Conservation (phyloP, 2,329 filamentous ascomycete genomes). For the Alternaria sp. region DNA sequence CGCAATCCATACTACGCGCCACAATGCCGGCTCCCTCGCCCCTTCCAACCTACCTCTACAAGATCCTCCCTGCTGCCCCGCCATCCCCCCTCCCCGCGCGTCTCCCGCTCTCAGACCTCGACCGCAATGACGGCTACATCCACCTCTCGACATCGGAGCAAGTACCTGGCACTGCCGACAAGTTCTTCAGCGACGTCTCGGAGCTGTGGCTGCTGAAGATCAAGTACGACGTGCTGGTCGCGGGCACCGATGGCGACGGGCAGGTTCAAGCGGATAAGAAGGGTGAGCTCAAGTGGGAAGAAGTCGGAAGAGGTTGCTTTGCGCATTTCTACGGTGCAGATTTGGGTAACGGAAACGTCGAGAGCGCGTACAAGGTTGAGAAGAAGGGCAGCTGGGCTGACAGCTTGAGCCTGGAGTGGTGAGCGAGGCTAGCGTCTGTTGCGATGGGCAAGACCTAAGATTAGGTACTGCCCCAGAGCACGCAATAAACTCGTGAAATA, state of each 20-base stretch:
- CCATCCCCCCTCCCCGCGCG: conserved; percentile 60
- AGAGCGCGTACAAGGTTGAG: conserved; percentile 55
- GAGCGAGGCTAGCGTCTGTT: conserved; percentile 16
- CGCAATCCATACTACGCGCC: not conserved
- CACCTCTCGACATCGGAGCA: conserved; percentile 66
- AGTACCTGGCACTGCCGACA: conserved; percentile 44
- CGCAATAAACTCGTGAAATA: not conserved
- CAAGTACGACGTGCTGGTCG: conserved; percentile 53
- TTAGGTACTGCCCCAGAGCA: not conserved
- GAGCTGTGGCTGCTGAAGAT: conserved; percentile 63
- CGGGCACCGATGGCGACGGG: conserved; percentile 39
- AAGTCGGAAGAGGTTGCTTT: conserved; percentile 55
- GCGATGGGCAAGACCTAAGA: not conserved
- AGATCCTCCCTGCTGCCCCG: conserved; percentile 63
- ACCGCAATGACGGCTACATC: conserved; percentile 66
- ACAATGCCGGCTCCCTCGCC: conserved; percentile 43
- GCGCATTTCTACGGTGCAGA: conserved; percentile 65
- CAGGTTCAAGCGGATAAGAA: conserved; percentile 26
- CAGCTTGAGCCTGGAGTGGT: conserved; percentile 41
- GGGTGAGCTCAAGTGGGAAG: conserved; percentile 61
- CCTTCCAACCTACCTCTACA: conserved; percentile 59
- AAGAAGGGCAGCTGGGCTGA: conserved; percentile 59
- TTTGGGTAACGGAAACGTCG: conserved; percentile 62
- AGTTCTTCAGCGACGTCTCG: conserved; percentile 41
- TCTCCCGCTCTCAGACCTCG: conserved; percentile 66